Percentiles rank a stretch among this genome's conserved stretches.
phyloP scores from a whole-genome alignment of 345 rosid species.

The Eucalyptus marginata region DNA sequence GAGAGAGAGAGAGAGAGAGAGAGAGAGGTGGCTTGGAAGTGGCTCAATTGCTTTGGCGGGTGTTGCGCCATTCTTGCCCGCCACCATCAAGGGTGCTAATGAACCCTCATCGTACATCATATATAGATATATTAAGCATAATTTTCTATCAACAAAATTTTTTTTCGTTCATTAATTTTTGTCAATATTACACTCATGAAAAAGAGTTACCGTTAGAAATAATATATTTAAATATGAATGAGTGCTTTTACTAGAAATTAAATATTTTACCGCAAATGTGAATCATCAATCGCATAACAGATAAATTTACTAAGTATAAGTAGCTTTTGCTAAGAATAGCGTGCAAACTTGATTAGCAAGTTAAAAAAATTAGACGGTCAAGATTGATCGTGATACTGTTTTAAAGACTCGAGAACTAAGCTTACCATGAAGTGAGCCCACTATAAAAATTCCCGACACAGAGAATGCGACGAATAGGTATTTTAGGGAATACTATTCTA shows the following conservation, averaged over 20 bases:
- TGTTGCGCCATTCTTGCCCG: not conserved
- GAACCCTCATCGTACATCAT: not conserved
- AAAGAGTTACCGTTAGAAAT: not conserved
- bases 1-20: not conserved
- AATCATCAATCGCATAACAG: fast-evolving
- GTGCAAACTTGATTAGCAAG: not conserved
- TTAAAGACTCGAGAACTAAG: not conserved
- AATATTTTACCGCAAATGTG: fast-evolving
- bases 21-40: not conserved
- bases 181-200: not conserved
- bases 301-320: not conserved
- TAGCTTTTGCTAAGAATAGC: not conserved
- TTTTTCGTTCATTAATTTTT: not conserved
- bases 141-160: not conserved
- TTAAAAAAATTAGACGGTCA: not conserved
- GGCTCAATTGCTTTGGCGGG: not conserved
- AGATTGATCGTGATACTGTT: fast-evolving
- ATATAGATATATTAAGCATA: not conserved
- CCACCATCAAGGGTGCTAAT: not conserved
- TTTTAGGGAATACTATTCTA: not conserved
- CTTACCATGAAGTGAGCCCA: not conserved
- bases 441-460: not conserved
- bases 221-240: not conserved
- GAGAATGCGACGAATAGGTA: not conserved
- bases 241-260: fast-evolving